Evolutionary conservation across 2,329 filamentous ascomycete genomes (phyloP).

Genomic region (Whalleya microplaca): DNA sequence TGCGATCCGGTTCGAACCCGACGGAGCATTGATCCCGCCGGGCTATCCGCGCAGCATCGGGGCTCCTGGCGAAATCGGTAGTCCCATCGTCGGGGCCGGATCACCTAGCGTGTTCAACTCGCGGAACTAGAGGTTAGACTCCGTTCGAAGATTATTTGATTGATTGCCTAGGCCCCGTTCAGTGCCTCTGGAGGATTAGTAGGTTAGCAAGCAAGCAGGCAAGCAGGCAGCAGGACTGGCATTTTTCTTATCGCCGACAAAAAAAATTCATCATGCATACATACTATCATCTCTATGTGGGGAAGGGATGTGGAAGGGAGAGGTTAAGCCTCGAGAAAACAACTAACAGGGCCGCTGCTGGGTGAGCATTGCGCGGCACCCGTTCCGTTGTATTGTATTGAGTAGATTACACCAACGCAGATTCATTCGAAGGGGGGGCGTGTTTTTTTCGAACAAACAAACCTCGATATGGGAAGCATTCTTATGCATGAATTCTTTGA

Average conservation of each 20-base stretch:
- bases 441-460: not conserved
- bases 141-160: not conserved
- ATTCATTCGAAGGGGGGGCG: not conserved
- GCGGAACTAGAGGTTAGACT: not conserved
- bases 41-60: slow-evolving; percentile 51
- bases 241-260: too few relatives aligned
- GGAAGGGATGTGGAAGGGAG: too few relatives aligned
- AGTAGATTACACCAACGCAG: slow-evolving; percentile 6
- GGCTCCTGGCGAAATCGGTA: slow-evolving; percentile 71
- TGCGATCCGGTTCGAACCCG: slow-evolving; percentile 60
- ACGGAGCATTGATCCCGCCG: slow-evolving; percentile 48
- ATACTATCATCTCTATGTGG: too few relatives aligned
- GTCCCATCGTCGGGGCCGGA: slow-evolving; percentile 49
- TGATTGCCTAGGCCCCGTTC: too few relatives aligned
- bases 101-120: slow-evolving; percentile 17
- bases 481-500: slow-evolving; percentile 5
- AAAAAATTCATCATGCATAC: too few relatives aligned
- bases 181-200: too few relatives aligned
- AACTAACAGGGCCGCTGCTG: slow-evolving; percentile 12
- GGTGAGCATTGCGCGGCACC: slow-evolving; percentile 20
- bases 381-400: slow-evolving; percentile 15
- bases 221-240: too few relatives aligned
- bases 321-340: slow-evolving; percentile 1
- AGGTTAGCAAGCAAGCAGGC: too few relatives aligned
- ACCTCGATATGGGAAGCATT: not conserved